Evolutionary conservation across 176 grass and related monocot genomes (phyloP), one percentile per base, ranked within the genome.

Genomic region (Lolium perenne): DNA sequence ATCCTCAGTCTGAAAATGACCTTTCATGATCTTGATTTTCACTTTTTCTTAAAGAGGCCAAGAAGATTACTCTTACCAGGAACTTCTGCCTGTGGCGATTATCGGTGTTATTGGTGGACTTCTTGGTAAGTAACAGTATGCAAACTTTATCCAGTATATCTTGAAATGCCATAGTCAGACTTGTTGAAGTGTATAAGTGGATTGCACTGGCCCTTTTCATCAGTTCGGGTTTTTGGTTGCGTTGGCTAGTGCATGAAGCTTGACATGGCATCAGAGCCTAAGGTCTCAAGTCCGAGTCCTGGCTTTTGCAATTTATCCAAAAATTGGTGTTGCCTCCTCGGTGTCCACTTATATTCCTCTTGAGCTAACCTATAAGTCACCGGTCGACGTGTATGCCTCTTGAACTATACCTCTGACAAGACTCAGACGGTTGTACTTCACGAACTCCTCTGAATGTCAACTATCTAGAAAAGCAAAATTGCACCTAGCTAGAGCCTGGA

Each of bases 21-120:
- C 55, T 61, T 59, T 85, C 87, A 9, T 91, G 82, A 81, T 91
- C 41, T 87, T 57, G 86, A 86, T 84, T 77, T 81, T 87, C 43
- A 20, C 67, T 49, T 85, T 83, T 78, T 71, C 46, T 58, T 94
- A 20, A 95, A 98, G 97, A 91, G 97, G 94, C 77, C 97, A 98
- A 92, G 97, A 98, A 91, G 97, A 95, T 86, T 98, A 98, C 82
- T 95, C 94, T 76, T 95, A 95, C 78, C 97, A 95, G 92, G 97
- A 98, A 90, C 57, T 98, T 81, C 81, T 98, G 59, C 97, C 97
- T 6, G 92, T 98, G 94, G 86, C 94, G 74, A 92, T 98, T 91
- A 98, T 98, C 86, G 97, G 97, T 78, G 92, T 98, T 87, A 90
- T 98, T 83, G 97, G 97, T 80, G 97, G 97, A 82, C 88, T 98